Evolutionary conservation across 805 yeast genomes (phyloP).

Genomic region (Pichia nanzhaoensis): DNA sequence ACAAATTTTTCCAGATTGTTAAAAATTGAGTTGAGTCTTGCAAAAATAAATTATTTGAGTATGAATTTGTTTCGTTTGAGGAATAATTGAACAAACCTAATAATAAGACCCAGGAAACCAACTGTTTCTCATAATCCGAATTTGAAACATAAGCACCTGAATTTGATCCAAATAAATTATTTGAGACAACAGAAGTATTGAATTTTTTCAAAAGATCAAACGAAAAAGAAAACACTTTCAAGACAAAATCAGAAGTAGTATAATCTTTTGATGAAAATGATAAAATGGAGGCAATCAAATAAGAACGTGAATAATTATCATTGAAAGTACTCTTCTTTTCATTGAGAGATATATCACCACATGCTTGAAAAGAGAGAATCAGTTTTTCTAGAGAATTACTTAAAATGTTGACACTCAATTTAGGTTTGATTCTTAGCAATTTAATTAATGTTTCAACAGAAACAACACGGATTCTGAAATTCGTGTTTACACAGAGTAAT

Average conservation of each 20-base stretch:
- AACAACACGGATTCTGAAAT: conserved; percentile 35
- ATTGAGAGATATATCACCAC: conserved; percentile 21
- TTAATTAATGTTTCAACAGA: conserved; percentile 32
- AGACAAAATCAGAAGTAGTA: conserved; percentile 28
- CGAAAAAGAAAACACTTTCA: conserved; percentile 26
- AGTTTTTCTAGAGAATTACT: conserved; percentile 32
- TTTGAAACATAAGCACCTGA: conserved; percentile 26
- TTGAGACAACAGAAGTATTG: conserved; percentile 31
- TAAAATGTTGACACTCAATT: conserved; percentile 25
- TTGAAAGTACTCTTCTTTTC: conserved; percentile 20
- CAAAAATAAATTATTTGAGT: conserved; percentile 43
- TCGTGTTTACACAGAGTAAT: conserved; percentile 32
- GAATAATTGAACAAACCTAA: conserved; percentile 56
- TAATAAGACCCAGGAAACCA: conserved; percentile 56
- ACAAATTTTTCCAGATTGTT: conserved; percentile 54
- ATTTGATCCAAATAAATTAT: conserved; percentile 27
- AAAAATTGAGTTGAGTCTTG: conserved; percentile 54
- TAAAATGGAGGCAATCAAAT: conserved; percentile 27
- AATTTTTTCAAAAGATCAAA: conserved; percentile 28
- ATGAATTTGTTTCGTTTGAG: conserved; percentile 18
- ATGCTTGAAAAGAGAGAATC: conserved; percentile 27
- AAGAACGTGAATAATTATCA: conserved; percentile 29
- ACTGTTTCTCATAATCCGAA: conserved; percentile 30
- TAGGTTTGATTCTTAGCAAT: conserved; percentile 32
- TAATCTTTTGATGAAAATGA: conserved; percentile 26